These are phyloP conservation scores for Aspergillus tamarii DNA, from an alignment of 2,329 filamentous ascomycete genomes.

Conservation along the genomic window DNA sequence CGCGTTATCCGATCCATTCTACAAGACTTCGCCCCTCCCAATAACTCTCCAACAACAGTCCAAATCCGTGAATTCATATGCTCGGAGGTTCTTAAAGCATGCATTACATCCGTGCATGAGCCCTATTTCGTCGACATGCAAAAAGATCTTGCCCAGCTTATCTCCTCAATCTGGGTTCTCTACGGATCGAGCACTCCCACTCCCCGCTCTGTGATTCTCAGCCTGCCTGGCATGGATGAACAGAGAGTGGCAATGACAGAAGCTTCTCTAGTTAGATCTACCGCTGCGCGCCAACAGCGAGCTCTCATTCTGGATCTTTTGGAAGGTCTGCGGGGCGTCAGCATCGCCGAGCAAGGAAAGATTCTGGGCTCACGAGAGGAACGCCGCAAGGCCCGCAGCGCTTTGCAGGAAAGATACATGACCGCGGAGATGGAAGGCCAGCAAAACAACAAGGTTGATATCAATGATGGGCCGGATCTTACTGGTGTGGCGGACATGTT, in stretches of 20 bases:
- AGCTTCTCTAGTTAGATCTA: slow-evolving; percentile 58
- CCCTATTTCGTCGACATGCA: slow-evolving; percentile 96
- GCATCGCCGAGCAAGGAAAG: slow-evolving; percentile 90
- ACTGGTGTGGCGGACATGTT: slow-evolving; percentile 59
- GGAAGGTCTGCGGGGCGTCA: slow-evolving; percentile 83
- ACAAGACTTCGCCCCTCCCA: slow-evolving; percentile 68
- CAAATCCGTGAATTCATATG: slow-evolving; percentile 89
- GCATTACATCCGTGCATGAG: slow-evolving; percentile 88
- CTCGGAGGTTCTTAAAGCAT: slow-evolving; percentile 84
- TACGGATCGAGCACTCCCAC: slow-evolving; percentile 72
- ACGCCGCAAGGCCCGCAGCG: slow-evolving; percentile 46
- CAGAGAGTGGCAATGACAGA: slow-evolving; percentile 69
- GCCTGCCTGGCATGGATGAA: slow-evolving; percentile 74
- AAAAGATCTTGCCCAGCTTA: slow-evolving; percentile 84
- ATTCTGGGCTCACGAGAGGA: slow-evolving; percentile 56
- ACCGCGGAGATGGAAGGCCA: slow-evolving; percentile 48
- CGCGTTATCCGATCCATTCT: slow-evolving; percentile 85
- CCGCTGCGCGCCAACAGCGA: slow-evolving; percentile 73
- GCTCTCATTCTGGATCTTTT: slow-evolving; percentile 82
- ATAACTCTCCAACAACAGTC: slow-evolving; percentile 55
- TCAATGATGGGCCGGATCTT: slow-evolving; percentile 54
- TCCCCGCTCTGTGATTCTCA: slow-evolving; percentile 74
- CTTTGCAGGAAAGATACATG: slow-evolving; percentile 48
- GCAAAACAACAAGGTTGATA: slow-evolving; percentile 44
- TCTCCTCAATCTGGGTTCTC: slow-evolving; percentile 79